These are phyloP conservation scores for Caulochytrium protostelioides DNA, from an alignment of 371 early-diverging fungal species.

Conservation along the genomic window DNA sequence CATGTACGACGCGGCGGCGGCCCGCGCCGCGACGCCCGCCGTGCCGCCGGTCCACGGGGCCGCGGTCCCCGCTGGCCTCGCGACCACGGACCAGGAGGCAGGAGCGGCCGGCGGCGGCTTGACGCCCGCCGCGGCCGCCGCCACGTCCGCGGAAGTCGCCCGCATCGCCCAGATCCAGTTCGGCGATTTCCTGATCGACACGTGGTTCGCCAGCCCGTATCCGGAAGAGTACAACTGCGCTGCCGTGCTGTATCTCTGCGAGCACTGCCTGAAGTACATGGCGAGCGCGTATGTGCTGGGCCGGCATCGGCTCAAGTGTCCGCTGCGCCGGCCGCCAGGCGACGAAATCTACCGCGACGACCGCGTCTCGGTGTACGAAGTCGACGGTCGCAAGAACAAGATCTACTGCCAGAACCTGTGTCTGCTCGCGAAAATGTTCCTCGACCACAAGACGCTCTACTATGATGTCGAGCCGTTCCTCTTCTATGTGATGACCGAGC, in stretches of 20 bases:
- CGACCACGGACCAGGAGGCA: conserved; percentile 1
- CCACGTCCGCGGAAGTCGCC: conserved; percentile 3
- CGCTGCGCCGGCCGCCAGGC: conserved; percentile 80
- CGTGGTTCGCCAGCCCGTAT: conserved; percentile 97
- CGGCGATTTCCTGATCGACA: conserved; percentile 62
- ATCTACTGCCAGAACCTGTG: conserved; percentile 96
- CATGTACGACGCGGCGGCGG: too few relatives aligned
- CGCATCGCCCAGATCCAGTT: conserved; percentile 52
- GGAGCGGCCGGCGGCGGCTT: conserved; percentile 9
- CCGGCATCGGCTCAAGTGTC: conserved; percentile 42
- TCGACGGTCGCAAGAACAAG: conserved; percentile 85
- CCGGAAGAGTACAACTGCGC: conserved; percentile 74
- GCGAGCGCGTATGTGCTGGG: conserved; percentile 39
- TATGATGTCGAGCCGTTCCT: conserved; percentile 98
- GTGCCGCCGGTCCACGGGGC: not conserved
- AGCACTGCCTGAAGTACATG: conserved; percentile 93
- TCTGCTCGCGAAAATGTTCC: conserved; percentile 90
- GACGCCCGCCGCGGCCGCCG: not conserved
- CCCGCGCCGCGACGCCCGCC: not conserved
- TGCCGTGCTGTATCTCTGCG: conserved; percentile 66
- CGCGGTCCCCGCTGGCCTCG: not conserved
- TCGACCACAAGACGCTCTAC: conserved; percentile 98
- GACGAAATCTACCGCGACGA: conserved; percentile 94
- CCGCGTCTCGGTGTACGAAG: conserved; percentile 71
- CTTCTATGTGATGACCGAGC: conserved; percentile 85